Evolutionary conservation across 805 yeast species (phyloP), one percentile per base, ranked within the genome.

Genomic region (Schwanniomyces polymorphus): DNA sequence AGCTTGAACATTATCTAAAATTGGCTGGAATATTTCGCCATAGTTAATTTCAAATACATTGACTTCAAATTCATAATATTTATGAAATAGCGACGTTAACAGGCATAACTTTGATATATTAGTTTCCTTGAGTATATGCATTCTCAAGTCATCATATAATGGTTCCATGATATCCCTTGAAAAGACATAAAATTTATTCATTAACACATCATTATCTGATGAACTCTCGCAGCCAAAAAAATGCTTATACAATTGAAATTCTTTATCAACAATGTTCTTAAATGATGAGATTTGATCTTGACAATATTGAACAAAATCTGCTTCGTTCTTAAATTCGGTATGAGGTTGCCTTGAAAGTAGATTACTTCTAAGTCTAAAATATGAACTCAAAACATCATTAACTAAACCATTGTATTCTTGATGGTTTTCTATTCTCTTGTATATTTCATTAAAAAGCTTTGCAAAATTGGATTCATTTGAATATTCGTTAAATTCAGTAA

Each of bases 1-100:
- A 2, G 88, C 77, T 65, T 92, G 98, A 0, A 85, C 80, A 57
- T 87, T 96, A 47, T 84, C 82, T 23, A 86, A 63, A 9, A 90
- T 79, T 0, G 95, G 91, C 46, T 80, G 80, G 51, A 88, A 84
- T 4, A 90, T 65, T 38, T 73, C 75, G 8, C 84, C 88, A 50
- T 78, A 76, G 48, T 80, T 75, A n/a, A 75, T 64, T 17, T 61
- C 61, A 9, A 52, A 47, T 7, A 46, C 53, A 53, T 33, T 48
- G n/a, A 79, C 84, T 44, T 86, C 90, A 50, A 75, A 76, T 49
- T 85, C 88, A 55, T 80, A 81, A 55, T 82, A 86, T 52, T 81
- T 82, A 47, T 83, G 86, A 26, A 91, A 67, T 28, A 89, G 65
- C 0, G 87, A 78, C 2, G 91, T 81, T 38, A 90, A 69, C 57